These are phyloP conservation scores for Chamaecyparis obtusa DNA, from an alignment of 75 land plant genomes.

Conservation along the genomic window DNA sequence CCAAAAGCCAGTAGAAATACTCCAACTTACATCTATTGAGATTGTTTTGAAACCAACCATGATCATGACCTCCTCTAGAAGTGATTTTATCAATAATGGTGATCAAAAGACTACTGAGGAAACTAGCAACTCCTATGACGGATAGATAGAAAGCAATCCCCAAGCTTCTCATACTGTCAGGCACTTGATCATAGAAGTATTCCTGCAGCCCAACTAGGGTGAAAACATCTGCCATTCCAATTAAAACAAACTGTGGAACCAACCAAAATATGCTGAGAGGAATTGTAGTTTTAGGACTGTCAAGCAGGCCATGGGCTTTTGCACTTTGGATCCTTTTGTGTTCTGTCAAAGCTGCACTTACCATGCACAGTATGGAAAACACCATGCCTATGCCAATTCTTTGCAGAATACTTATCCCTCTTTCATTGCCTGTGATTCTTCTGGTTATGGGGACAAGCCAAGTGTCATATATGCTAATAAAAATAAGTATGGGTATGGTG, in stretches of 20 bases:
- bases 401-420: no score
- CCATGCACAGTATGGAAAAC: no score
- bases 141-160: no score
- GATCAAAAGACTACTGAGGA: constrained; percentile 36
- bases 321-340: constrained; percentile 19
- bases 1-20: neutral
- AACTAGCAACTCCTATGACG: constrained; percentile 35
- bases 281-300: constrained; percentile 12
- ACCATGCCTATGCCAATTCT: no score
- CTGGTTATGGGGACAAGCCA: no score
- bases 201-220: no score
- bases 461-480: constrained; percentile 26
- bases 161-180: no score
- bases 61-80: constrained; percentile 7
- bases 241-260: no score
- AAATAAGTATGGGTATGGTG: constrained; percentile 14
- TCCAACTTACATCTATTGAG: neutral
- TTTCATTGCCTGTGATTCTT: no score
- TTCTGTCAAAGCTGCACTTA: no score
- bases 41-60: neutral
- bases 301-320: constrained; percentile 17
- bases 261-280: constrained; percentile 29
- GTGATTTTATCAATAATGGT: constrained; percentile 19
- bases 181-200: no score
- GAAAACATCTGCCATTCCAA: no score